Evolutionary conservation across 306 rosid genomes (phyloP).

Genomic region (Luffa acutangula): DNA sequence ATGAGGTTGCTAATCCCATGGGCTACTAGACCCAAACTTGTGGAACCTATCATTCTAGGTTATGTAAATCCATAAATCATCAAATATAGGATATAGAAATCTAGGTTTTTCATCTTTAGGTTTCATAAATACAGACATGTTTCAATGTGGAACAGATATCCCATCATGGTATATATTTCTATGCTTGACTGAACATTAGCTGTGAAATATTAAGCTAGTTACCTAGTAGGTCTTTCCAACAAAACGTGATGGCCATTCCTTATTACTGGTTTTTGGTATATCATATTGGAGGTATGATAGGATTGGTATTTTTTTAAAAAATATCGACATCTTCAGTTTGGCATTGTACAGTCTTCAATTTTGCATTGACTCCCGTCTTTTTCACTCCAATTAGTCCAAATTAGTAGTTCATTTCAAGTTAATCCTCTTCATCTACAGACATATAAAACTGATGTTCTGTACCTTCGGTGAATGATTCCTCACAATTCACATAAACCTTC

Average conservation of each 20-base stretch:
- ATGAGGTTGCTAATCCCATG: neutral
- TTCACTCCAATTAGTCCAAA: neutral
- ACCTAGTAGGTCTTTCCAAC: neutral
- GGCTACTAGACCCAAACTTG: neutral
- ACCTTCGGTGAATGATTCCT: neutral
- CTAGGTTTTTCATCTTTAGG: neutral
- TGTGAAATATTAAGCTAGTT: neutral
- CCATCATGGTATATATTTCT: neutral
- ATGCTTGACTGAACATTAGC: neutral
- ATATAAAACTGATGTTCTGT: neutral
- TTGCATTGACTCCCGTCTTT: neutral
- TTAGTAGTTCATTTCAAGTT: neutral
- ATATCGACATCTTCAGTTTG: neutral
- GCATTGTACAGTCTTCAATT: neutral
- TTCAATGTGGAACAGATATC: neutral
- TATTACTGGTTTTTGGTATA: neutral
- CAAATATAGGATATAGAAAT: neutral
- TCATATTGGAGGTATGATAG: neutral
- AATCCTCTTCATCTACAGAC: neutral
- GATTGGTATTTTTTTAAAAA: neutral
- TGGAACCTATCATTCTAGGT: neutral
- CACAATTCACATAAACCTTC: neutral
- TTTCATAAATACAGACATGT: neutral
- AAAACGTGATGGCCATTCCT: neutral
- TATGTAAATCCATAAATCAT: neutral